Percentiles rank a stretch among this genome's conserved stretches.
phyloP scores from a whole-genome alignment of 768 basidiomycete species.

The Amyloporia xantha region DNA sequence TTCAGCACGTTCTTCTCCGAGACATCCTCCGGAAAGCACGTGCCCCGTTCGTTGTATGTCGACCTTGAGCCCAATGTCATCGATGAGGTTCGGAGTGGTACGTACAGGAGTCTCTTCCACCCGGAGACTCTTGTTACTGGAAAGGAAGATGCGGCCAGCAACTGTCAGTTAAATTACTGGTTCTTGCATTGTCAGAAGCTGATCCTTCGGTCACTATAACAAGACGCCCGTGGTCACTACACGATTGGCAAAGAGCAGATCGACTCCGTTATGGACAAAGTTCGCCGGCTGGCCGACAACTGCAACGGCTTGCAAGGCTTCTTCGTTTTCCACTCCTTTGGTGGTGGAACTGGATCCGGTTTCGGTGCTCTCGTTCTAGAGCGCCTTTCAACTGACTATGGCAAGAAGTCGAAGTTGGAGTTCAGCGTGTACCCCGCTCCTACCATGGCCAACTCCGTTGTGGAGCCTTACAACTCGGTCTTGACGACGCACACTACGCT shows the following conservation, averaged over 20 bases:
- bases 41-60: slow-evolving; percentile 95
- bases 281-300: slow-evolving; percentile 95
- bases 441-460: slow-evolving; percentile 90
- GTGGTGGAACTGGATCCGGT: slow-evolving; percentile 98
- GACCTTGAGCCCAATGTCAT: slow-evolving; percentile 97
- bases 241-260: slow-evolving; percentile 98
- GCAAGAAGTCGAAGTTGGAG: slow-evolving; percentile 99
- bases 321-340: slow-evolving; percentile 99
- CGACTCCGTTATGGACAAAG: slow-evolving; percentile 93
- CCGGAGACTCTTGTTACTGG: slow-evolving; percentile 97
- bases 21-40: slow-evolving; percentile 93
- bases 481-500: slow-evolving; percentile 98
- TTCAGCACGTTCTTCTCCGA: slow-evolving; percentile 99
- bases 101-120: slow-evolving; percentile 97
- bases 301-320: slow-evolving; percentile 98
- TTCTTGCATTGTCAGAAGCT: neutral
- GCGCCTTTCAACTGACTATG: slow-evolving; percentile 95
- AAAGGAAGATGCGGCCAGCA: slow-evolving; percentile 99
- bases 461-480: slow-evolving; percentile 98
- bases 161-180: slow-evolving; percentile 53
- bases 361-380: slow-evolving; percentile 97
- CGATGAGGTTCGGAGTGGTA: slow-evolving; percentile 93
- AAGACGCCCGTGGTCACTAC: slow-evolving; percentile 98
- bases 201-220: neutral
- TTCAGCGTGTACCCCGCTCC: slow-evolving; percentile 98